Conservation (phyloP, 305 asterid species). For the Plantago coronopus region DNA sequence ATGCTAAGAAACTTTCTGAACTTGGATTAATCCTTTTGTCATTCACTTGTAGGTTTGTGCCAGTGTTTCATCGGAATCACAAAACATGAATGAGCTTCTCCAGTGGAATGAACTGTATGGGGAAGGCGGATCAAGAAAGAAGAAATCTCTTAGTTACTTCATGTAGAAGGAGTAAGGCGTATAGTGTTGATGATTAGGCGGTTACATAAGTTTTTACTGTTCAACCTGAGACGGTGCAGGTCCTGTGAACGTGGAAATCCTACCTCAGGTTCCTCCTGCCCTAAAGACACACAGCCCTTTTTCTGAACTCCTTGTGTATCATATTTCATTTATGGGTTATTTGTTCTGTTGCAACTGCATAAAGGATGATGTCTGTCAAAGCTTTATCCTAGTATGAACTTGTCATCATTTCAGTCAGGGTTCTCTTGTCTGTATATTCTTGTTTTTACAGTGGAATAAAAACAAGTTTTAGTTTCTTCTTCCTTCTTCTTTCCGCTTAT, state of each 20-base stretch:
- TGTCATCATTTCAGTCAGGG: conserved; percentile 5
- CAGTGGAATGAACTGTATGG: conserved; percentile 79
- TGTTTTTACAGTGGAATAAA: too few species aligned
- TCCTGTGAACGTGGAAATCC: conserved; percentile 27
- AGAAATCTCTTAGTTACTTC: conserved; percentile 64
- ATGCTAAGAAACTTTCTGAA: too few species aligned
- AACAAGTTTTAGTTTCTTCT: background rate
- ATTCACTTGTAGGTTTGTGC: conserved; percentile 60
- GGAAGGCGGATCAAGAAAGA: conserved; percentile 75
- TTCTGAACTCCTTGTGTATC: conserved; percentile 27
- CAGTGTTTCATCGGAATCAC: conserved; percentile 65
- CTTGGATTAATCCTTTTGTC: background rate
- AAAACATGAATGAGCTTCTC: conserved; percentile 59
- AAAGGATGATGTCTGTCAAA: conserved; percentile 11
- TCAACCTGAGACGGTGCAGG: conserved; percentile 22
- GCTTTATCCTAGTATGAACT: conserved; percentile 17
- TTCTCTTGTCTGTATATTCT: conserved; percentile 7
- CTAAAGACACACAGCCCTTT: conserved; percentile 13
- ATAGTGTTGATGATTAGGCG: conserved; percentile 16
- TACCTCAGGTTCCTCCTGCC: conserved; percentile 32
- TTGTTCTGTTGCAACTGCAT: conserved; percentile 2
- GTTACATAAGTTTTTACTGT: conserved; percentile 1
- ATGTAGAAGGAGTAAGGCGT: conserved; percentile 37
- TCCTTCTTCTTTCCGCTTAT: background rate
- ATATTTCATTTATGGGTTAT: conserved; percentile 24